These are phyloP conservation scores for Calonectria hawksworthii DNA, from an alignment of 2,329 filamentous ascomycete genomes.

Conservation along the genomic window DNA sequence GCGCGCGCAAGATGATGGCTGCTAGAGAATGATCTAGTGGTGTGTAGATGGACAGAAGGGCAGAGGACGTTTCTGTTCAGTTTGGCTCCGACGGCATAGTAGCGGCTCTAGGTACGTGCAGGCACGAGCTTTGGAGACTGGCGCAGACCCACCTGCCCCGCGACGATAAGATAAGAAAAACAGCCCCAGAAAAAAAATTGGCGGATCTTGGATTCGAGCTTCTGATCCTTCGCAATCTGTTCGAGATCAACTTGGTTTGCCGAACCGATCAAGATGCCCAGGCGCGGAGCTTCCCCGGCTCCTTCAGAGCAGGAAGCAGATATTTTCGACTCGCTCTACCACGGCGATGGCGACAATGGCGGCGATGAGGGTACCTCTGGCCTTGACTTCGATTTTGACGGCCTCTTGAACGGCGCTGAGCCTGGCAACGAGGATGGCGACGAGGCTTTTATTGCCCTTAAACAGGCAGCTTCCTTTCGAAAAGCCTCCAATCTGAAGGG, in stretches of 20 bases:
- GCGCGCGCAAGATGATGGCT: not conserved
- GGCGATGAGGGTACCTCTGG: constrained; percentile 53
- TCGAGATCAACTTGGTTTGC: constrained; percentile 16
- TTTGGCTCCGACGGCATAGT: not conserved
- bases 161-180: constrained; percentile 56
- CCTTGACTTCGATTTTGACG: constrained; percentile 69
- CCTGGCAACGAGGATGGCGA: constrained; percentile 75
- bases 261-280: constrained; percentile 69
- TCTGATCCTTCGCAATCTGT: constrained; percentile 26
- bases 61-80: not conserved
- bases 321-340: constrained; percentile 84
- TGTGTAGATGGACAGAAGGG: constrained; percentile 20
- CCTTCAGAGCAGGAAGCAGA: constrained; percentile 93
- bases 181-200: constrained; percentile 50
- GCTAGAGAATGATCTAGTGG: constrained; percentile 6
- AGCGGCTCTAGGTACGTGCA: constrained; percentile 13
- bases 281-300: constrained; percentile 83
- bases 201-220: constrained; percentile 29
- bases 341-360: constrained; percentile 67
- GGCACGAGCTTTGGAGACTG: constrained; percentile 24
- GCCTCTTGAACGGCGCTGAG: constrained; percentile 68
- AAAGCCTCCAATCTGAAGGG: constrained; percentile 88
- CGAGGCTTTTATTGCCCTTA: constrained; percentile 90
- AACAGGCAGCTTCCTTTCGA: constrained; percentile 88
- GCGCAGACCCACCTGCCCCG: constrained; percentile 45